Evolutionary conservation across 495 filamentous ascomycete genomes (phyloP), one percentile per base, ranked within the genome.

Genomic region (Hapsidospora chrysogenum): DNA sequence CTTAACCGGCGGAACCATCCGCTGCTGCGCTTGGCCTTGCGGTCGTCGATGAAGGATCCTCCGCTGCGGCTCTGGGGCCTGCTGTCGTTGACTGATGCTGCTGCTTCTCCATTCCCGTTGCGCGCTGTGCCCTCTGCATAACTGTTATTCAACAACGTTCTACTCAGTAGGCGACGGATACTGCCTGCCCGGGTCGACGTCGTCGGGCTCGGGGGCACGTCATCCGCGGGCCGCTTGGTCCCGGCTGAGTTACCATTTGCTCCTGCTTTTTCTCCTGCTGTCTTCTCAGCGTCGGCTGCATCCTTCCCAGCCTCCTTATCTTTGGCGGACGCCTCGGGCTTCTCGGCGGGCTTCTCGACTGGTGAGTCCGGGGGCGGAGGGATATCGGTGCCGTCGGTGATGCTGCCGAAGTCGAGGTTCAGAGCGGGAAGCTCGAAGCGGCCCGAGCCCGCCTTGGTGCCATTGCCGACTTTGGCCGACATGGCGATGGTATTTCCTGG

Each of bases 301-400:
- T 37, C 10, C 22, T 19, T 35, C 46, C 49, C 10, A n/a, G n/a
- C n/a, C n/a, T n/a, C n/a, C n/a, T n/a, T n/a, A n/a, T n/a, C n/a
- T n/a, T n/a, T 11, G 28, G 7, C 17, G 14, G 7, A 4, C 35
- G 30, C 16, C 17, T 27, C 40, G 11, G 53, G 40, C 20, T 53
- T 51, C 39, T 52, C 52, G 17, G 51, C 51, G 39, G 52, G 53
- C 33, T 54, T 61, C 40, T 47, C 45, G 17, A 62, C 39, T 10
- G 68, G 66, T 19, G 65, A 69, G 5, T 64, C 65, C 13, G 46
- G 47, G 5, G 68, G 68, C 26, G 68, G 65, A 25, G 68, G 68
- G 39, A 72, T 72, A 42, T 69, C 46, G 39, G 68, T 72, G 14
- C 68, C 68, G 16, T 70, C 68, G 15, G 68, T 72, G 40, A 72